Evolutionary conservation across 192 early-diverging fungal species (phyloP).

Genomic region (Piromyces finnis): DNA sequence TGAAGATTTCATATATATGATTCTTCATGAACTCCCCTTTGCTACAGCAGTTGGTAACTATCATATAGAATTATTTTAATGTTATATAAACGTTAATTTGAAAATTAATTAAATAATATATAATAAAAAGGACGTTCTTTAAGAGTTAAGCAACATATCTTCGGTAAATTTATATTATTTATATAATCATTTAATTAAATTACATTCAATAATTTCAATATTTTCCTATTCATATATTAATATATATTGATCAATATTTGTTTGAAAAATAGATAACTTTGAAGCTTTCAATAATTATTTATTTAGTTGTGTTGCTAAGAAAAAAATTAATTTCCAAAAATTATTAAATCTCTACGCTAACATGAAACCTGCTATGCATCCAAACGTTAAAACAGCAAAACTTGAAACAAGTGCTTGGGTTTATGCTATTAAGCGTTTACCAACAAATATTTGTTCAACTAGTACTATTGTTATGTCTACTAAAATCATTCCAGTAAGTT

Average conservation of each 20-base stretch:
- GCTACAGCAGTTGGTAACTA: not conserved
- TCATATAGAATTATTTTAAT: not conserved
- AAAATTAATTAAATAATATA: too few relatives aligned
- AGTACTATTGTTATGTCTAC: conserved; percentile 1
- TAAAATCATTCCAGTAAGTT: not conserved
- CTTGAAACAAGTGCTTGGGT: not conserved
- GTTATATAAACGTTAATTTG: too few relatives aligned
- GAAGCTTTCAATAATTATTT: not conserved
- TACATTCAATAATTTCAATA: too few relatives aligned
- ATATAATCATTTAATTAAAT: too few relatives aligned
- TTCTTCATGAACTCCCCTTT: not conserved
- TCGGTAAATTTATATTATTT: not conserved
- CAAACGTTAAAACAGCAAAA: not conserved
- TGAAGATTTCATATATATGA: not conserved
- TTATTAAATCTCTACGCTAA: not conserved
- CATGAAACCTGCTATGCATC: not conserved
- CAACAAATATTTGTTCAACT: not conserved
- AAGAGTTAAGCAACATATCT: not conserved
- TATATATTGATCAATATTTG: too few relatives aligned
- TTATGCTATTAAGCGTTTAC: conserved; percentile 2
- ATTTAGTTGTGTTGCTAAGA: not conserved
- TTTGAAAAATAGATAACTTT: not conserved
- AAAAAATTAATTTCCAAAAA: not conserved
- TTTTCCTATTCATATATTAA: too few relatives aligned
- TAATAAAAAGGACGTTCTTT: not conserved